A percentile compares a stretch with the other conserved stretches of the same genome.
Evolutionary conservation across 1,284 basidiomycete genomes (phyloP).

Genomic region (Porodaedalea pini): DNA sequence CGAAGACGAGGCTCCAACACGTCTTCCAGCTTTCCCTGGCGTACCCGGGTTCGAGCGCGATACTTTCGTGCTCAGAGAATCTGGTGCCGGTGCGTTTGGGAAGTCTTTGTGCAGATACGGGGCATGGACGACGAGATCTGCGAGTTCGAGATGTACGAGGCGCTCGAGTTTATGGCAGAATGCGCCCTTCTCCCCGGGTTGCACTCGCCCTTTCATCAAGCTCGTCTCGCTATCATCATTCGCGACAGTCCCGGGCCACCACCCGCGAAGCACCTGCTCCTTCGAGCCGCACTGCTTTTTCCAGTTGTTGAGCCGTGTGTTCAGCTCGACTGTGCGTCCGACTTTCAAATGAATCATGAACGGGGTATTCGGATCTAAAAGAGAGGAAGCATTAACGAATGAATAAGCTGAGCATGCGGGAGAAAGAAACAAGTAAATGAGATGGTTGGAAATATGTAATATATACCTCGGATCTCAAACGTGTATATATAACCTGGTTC

Average conservation of each 20-base stretch:
- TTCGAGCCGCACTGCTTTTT: constrained; percentile 59
- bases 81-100: constrained; percentile 29
- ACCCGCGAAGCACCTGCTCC: constrained; percentile 47
- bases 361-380: constrained; percentile 32
- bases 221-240: constrained; percentile 29
- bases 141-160: constrained; percentile 71
- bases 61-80: not conserved
- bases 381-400: no score
- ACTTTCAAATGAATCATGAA: constrained; percentile 46
- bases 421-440: not conserved
- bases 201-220: constrained; percentile 44
- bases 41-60: constrained; percentile 3
- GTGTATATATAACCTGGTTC: constrained; percentile 72
- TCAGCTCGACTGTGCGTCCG: constrained; percentile 46
- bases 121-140: constrained; percentile 56
- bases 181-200: constrained; percentile 50
- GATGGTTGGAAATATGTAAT: not conserved
- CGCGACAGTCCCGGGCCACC: constrained; percentile 44
- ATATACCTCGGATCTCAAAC: constrained; percentile 66
- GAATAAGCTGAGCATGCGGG: not conserved
- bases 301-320: constrained; percentile 65
- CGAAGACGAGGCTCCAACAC: not conserved
- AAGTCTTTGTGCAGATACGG: constrained; percentile 56
- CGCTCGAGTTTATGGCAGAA: constrained; percentile 53
- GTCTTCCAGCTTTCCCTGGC: not conserved